Evolutionary conservation across 805 yeast genomes (phyloP), one percentile per base, ranked within the genome.

Genomic region (Starmerella khaoyaiensis): DNA sequence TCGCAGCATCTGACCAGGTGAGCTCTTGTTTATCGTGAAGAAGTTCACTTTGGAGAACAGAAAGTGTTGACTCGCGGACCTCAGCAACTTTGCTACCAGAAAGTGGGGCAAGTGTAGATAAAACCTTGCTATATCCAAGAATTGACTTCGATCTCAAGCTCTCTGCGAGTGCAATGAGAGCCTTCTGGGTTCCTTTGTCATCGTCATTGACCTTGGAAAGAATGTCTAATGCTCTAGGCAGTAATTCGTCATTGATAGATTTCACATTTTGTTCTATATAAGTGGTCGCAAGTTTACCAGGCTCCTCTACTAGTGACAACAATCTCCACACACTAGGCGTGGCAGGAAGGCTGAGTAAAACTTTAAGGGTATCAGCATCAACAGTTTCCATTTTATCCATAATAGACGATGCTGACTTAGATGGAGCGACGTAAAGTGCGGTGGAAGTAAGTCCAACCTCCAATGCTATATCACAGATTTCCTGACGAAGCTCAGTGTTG

Each of bases 1-100:
- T 84, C 44, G 84, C 76, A 4, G 81, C 50, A 3, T 38, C 39
- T n/a, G 52, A 49, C 63, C 63, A 58, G 9, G 51, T 48, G 15
- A 55, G 39, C 8, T 19, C 17, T 33, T 50, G 42, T 21, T 50
- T 53, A 6, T 54, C 56, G 2, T 74, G 61, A 10, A 76, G 57
- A 9, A 76, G 51, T 4, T 69, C 60, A 4, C 63, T 59, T 41
- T 79, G 79, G 35, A 86, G 64, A 4, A 31, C 27, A 5, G 48
- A 44, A 8, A 51, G 39, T 12, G 50, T 48, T 7, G n/a, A 12
- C 27, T 51, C 55, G 15, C 55, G 41, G 11, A 33, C 39, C 4
- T 34, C 31, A n/a, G 29, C 35, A 18, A 34, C 26, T 17, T 23
- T 19, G 10, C 35, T 25, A 8, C 44, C 44, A 19, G 38, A 14